A percentile compares a stretch with the other conserved stretches of the same genome.
These are phyloP conservation scores for Pythium volutum DNA, from an alignment of 352 stramenopile species.

Conservation along the genomic window DNA sequence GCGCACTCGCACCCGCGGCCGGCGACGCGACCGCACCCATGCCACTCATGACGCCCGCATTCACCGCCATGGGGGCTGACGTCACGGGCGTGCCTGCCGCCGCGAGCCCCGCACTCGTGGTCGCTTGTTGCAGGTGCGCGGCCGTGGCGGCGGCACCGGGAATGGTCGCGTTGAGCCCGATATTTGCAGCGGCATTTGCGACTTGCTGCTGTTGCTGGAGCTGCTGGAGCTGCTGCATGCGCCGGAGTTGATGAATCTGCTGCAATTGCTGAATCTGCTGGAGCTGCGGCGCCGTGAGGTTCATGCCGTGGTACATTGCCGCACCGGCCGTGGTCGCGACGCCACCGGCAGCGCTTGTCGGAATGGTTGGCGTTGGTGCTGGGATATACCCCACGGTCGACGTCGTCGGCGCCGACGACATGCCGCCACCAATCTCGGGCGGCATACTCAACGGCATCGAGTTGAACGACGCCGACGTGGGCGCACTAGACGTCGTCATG, in stretches of 20 bases:
- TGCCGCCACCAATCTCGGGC: conserved; percentile 50
- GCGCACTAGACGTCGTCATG: conserved; percentile 16
- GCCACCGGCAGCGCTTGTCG: conserved; percentile 37
- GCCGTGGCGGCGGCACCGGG: conserved; percentile 25
- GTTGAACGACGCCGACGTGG: conserved; percentile 39
- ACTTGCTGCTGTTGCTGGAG: conserved; percentile 71
- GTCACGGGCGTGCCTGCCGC: background rate
- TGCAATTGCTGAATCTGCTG: conserved; percentile 86
- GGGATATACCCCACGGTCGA: conserved; percentile 38
- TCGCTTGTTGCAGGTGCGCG: conserved; percentile 33
- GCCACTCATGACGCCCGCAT: background rate
- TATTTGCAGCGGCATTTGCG: conserved; percentile 32
- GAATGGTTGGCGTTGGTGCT: conserved; percentile 35
- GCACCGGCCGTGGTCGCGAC: conserved; percentile 29
- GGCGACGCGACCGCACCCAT: conserved; percentile 13
- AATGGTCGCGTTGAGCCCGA: conserved; percentile 30
- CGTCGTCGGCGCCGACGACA: conserved; percentile 24
- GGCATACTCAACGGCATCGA: conserved; percentile 70
- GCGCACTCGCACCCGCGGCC: conserved; percentile 6
- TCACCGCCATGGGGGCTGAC: conserved; percentile 3
- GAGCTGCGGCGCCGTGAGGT: conserved; percentile 66
- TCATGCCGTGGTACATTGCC: conserved; percentile 78
- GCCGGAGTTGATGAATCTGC: conserved; percentile 81
- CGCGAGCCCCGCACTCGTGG: background rate
- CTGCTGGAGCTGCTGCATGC: conserved; percentile 67